phyloP scores from a whole-genome alignment of 306 rosid genomes.

The Malus sylvestris region DNA sequence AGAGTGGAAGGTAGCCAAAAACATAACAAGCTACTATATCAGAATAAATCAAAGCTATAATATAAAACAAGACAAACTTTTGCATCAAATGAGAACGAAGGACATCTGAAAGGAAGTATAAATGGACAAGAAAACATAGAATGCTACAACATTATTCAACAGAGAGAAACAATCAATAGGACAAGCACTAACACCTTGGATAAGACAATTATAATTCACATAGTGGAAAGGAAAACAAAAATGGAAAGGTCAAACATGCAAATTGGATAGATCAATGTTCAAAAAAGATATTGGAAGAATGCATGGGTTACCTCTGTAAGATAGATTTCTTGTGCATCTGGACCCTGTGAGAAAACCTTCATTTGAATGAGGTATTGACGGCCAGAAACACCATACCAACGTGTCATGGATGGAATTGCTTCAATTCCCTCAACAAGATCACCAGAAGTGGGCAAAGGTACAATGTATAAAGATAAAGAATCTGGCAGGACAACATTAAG shows the following conservation, averaged over 20 bases:
- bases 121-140: not conserved
- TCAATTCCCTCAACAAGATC: constrained; percentile 48
- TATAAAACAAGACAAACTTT: not conserved
- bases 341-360: constrained; percentile 65
- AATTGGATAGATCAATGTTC: not conserved
- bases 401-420: constrained; percentile 36
- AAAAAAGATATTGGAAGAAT: constrained; percentile 15
- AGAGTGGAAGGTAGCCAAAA: constrained; percentile 24
- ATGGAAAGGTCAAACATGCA: constrained; percentile 1
- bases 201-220: not conserved
- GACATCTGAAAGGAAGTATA: not conserved
- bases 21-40: constrained; percentile 11
- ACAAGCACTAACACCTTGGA: not conserved
- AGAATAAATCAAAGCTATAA: not conserved
- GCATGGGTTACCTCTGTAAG: constrained; percentile 62
- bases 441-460: constrained; percentile 51
- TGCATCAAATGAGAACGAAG: constrained; percentile 1
- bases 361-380: constrained; percentile 75
- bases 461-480: constrained; percentile 45
- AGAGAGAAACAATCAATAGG: not conserved
- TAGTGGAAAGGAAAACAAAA: not conserved
- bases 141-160: not conserved
- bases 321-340: constrained; percentile 69
- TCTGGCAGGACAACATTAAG: constrained; percentile 76
- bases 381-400: constrained; percentile 74